phyloP scores from a whole-genome alignment of 1,284 basidiomycete species.

The Naganishia albida region DNA sequence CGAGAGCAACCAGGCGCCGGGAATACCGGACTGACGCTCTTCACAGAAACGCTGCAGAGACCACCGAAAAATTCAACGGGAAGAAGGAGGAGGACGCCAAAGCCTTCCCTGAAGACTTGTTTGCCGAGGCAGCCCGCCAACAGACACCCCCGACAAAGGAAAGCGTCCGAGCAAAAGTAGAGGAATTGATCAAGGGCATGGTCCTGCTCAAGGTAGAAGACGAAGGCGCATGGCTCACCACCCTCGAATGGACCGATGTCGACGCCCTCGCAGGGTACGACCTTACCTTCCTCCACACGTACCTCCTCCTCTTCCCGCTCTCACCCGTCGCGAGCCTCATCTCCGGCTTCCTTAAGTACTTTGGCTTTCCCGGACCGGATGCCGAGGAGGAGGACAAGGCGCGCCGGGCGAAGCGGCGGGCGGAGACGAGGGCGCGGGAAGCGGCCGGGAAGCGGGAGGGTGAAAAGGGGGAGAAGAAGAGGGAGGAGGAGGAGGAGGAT shows the following conservation, averaged over 20 bases:
- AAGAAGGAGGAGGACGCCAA: not conserved
- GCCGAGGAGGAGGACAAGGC: conserved; percentile 38
- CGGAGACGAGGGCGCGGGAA: conserved; percentile 45
- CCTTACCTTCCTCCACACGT: conserved; percentile 64
- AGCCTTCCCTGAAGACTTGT: conserved; percentile 26
- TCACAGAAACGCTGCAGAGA: not conserved
- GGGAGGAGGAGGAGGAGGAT: conserved; percentile 1
- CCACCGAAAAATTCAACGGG: not conserved
- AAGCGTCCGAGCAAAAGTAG: conserved; percentile 49
- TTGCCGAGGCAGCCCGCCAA: conserved; percentile 44
- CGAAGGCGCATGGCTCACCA: conserved; percentile 56
- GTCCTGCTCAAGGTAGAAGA: conserved; percentile 47
- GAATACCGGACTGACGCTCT: not conserved
- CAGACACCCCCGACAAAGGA: conserved; percentile 55
- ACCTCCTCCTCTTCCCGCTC: conserved; percentile 68
- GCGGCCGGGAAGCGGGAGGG: conserved; percentile 50
- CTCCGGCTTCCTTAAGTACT: conserved; percentile 68
- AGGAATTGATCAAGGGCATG: conserved; percentile 51
- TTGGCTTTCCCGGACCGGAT: conserved; percentile 57
- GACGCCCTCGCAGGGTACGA: conserved; percentile 71
- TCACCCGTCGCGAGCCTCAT: conserved; percentile 64
- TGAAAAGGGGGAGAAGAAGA: conserved; percentile 41
- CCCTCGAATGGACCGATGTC: conserved; percentile 73
- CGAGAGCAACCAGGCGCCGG: not conserved
- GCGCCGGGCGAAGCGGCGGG: conserved; percentile 33